phyloP scores from a whole-genome alignment of 305 asterid species.

The Striga hermonthica region DNA sequence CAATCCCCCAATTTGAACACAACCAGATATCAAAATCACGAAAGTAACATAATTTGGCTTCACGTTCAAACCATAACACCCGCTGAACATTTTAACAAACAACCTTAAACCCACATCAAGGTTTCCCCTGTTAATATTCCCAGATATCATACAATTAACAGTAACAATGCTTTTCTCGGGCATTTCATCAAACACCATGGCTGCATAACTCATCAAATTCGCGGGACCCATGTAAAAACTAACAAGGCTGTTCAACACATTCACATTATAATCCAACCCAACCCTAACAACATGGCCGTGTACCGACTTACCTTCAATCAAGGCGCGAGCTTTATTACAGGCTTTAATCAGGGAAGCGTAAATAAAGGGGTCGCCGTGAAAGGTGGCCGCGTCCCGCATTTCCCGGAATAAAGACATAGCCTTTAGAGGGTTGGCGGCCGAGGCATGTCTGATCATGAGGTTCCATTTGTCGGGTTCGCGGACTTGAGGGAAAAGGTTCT shows the following conservation, averaged over 20 bases:
- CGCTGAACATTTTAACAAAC: conserved; percentile 40
- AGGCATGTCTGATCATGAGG: conserved; percentile 41
- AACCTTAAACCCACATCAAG: conserved; percentile 39
- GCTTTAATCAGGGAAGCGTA: conserved; percentile 54
- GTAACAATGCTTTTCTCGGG: conserved; percentile 43
- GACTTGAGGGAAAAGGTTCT: conserved; percentile 34
- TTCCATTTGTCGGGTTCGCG: conserved; percentile 42
- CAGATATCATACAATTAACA: conserved; percentile 49
- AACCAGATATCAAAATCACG: conserved; percentile 43
- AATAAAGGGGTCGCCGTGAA: conserved; percentile 40
- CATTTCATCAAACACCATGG: conserved; percentile 39
- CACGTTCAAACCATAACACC: conserved; percentile 39
- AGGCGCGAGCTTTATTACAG: conserved; percentile 40
- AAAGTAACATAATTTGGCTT: conserved; percentile 43
- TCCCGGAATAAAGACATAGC: conserved; percentile 47
- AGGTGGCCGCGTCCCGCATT: conserved; percentile 26
- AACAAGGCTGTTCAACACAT: conserved; percentile 43
- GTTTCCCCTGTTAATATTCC: conserved; percentile 37
- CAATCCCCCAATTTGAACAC: conserved; percentile 35
- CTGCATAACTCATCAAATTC: conserved; percentile 37
- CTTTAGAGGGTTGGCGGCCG: conserved; percentile 41
- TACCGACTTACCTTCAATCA: conserved; percentile 46
- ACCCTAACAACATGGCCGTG: conserved; percentile 43
- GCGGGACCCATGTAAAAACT: conserved; percentile 42
- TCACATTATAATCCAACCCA: conserved; percentile 44